Conservation (phyloP, 768 basidiomycete species). For the Arthromyces matolae region DNA sequence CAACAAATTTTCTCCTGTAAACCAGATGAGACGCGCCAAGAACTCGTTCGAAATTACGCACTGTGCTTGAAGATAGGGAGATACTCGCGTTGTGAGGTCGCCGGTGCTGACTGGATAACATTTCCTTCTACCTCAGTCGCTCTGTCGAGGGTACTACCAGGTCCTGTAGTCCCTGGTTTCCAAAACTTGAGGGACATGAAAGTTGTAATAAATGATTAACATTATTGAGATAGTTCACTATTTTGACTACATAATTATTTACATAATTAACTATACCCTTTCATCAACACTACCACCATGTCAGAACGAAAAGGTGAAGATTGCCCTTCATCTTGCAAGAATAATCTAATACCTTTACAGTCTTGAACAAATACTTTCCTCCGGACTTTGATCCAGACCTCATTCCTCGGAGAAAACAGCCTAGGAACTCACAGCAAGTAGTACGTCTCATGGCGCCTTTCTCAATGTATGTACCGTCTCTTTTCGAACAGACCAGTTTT, state of each 20-base stretch:
- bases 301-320: slow-evolving; percentile 76
- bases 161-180: slow-evolving; percentile 84
- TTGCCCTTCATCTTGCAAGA: neutral
- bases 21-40: no score
- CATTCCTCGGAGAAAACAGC: slow-evolving; percentile 85
- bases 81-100: slow-evolving; percentile 64
- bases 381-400: slow-evolving; percentile 98
- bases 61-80: slow-evolving; percentile 92
- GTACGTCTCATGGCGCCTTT: slow-evolving; percentile 99
- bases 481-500: neutral
- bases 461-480: slow-evolving; percentile 67
- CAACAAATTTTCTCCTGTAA: slow-evolving; percentile 74
- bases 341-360: slow-evolving; percentile 35
- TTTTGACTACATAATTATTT: no score
- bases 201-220: neutral
- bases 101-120: slow-evolving; percentile 62
- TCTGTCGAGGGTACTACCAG: slow-evolving; percentile 86
- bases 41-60: slow-evolving; percentile 29
- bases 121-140: slow-evolving; percentile 72
- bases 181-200: slow-evolving; percentile 70
- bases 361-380: slow-evolving; percentile 94
- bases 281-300: no score
- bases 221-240: slow-evolving; percentile 18
- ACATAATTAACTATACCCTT: no score
- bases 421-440: slow-evolving; percentile 94